Conservation (phyloP, 441 rosid species). For the Pelargonium cotyledonis region DNA sequence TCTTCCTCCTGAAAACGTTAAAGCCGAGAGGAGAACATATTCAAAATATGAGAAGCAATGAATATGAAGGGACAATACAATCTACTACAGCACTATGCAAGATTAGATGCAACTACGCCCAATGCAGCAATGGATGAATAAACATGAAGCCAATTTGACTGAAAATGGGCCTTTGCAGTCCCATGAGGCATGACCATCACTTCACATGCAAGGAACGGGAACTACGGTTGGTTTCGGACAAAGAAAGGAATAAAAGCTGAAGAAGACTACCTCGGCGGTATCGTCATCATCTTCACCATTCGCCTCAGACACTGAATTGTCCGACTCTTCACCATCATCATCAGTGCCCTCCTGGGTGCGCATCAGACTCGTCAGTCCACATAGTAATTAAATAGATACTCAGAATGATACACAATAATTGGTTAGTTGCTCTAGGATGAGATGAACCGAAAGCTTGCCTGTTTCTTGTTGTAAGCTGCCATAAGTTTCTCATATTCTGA, state of each 20-base stretch:
- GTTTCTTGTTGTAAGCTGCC: conserved; percentile 36
- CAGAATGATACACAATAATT: too few relatives aligned
- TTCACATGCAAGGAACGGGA: neutral
- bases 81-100: too few relatives aligned
- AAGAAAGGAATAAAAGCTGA: neutral
- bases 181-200: too few relatives aligned
- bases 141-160: too few relatives aligned
- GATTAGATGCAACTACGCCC: too few relatives aligned
- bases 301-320: conserved; percentile 27
- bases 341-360: conserved; percentile 21
- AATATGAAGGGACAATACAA: neutral
- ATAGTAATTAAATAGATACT: neutral
- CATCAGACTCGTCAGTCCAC: neutral
- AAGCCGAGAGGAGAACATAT: neutral
- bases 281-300: conserved; percentile 24
- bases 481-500: conserved; percentile 49
- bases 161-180: too few relatives aligned
- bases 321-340: conserved; percentile 27
- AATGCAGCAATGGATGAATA: too few relatives aligned
- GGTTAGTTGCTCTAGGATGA: too few relatives aligned
- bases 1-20: conserved; percentile 18
- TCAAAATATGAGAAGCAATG: neutral
- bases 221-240: too few relatives aligned
- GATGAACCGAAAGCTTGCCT: neutral
- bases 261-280: conserved; percentile 15